phyloP scores from a whole-genome alignment of 495 filamentous ascomycete species.

The Penicillium angulare region DNA sequence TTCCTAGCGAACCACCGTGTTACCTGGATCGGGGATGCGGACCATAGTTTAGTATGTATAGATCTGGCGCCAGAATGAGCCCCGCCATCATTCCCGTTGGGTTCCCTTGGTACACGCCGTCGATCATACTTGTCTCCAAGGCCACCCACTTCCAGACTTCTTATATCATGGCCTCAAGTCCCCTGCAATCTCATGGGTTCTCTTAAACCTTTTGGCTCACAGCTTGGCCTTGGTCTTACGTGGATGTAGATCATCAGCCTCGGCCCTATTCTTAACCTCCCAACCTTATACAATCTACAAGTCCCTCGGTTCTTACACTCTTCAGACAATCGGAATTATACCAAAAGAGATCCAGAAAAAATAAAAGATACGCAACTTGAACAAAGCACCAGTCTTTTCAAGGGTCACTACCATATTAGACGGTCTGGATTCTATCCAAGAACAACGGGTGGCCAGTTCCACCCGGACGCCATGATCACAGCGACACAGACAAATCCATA shows the following conservation, averaged over 20 bases:
- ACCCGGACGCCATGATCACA: slow-evolving; percentile 1
- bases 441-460: background rate
- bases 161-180: background rate
- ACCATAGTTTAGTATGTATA: slow-evolving; percentile 4
- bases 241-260: background rate
- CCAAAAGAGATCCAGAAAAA: no score
- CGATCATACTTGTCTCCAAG: slow-evolving; percentile 7
- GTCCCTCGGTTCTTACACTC: no score
- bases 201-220: background rate
- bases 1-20: slow-evolving; percentile 7
- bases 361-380: no score
- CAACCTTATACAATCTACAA: no score
- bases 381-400: no score
- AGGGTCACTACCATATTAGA: no score
- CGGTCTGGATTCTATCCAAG: background rate
- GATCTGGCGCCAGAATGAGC: no score
- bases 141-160: slow-evolving; percentile 1
- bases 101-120: background rate
- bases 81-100: slow-evolving; percentile 2
- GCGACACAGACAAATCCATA: background rate
- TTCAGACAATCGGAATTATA: no score
- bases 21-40: background rate
- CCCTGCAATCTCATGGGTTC: background rate
- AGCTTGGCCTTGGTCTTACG: background rate
- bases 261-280: no score